Conservation (phyloP, 805 yeast genomes). For the Spathaspora hagerdaliae region DNA sequence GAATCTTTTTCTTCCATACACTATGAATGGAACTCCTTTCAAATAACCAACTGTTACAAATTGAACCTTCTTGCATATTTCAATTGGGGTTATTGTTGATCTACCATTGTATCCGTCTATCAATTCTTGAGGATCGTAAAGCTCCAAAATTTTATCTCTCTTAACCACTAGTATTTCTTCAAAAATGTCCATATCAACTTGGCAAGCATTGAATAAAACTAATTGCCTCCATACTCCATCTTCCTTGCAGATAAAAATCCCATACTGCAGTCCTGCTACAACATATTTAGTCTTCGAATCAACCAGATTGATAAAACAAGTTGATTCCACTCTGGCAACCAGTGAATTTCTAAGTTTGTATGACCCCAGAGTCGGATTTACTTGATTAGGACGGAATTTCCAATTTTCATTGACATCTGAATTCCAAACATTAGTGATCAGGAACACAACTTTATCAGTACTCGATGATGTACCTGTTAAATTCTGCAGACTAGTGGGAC, state of each 20-base stretch:
- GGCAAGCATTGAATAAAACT: neutral
- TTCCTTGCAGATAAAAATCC: neutral
- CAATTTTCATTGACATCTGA: neutral
- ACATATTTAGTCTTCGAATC: neutral
- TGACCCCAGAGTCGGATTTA: neutral
- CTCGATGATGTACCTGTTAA: no score
- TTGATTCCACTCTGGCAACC: neutral
- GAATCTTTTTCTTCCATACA: neutral
- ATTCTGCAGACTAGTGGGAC: no score
- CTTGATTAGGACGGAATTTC: neutral
- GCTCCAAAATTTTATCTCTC: neutral
- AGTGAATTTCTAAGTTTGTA: no score
- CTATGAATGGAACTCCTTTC: neutral
- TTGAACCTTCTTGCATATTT: neutral
- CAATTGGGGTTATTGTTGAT: neutral
- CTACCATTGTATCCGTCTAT: neutral
- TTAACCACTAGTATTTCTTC: neutral
- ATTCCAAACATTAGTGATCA: neutral
- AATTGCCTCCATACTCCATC: neutral
- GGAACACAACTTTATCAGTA: neutral
- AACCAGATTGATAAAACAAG: neutral
- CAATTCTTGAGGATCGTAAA: neutral
- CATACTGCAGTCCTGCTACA: neutral
- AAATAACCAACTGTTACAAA: neutral
- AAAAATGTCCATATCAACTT: neutral